Base-by-base conservation (phyloP, 1,284 basidiomycete genomes). In the Taiwanofungus camphoratus region DNA sequence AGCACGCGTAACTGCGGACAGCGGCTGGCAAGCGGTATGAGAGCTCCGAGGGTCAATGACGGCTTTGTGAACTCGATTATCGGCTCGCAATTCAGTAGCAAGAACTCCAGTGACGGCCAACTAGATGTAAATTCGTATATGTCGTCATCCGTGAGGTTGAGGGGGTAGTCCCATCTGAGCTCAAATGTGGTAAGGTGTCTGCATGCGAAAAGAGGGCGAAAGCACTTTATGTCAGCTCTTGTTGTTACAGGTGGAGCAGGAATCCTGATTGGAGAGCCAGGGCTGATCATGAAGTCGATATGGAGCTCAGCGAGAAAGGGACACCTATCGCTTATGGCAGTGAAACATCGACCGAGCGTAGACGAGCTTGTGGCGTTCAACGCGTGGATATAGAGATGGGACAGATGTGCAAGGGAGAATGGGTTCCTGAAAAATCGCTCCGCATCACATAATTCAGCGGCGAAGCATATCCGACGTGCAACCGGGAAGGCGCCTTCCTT, bases 61-160 rank as follows among this genome's bases (percentile, higher is more conserved):
- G 59, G 55, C 16, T 50, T 49, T 5, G 49, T 29, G 27, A 46
- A n/a, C 38, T 59, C 53, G 36, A 64, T 60, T 13, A 70, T 65
- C 0, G 80, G 77, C 42, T 80, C 75, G 13, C 63, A 63, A 50
- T 79, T 78, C 29, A 82, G 61, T 27, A 69, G 46, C 19, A 82
- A 62, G 19, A 46, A 59, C 49, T 77, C 70, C 2, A 79, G 51
- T 1, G 59, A 53, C 0, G 74, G 71, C 68, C 73, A 76, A 11
- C 64, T 62, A n/a, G 53, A 50, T 2, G 76, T 74, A 16, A 83
- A 55, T 29, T 68, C 63, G 21, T 71, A 68, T 26, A 82, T 54
- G 38, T 80, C 71, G 7, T 57, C 59, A 7, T 70, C 67, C 18
- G 60, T 61, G 36, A 83, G 59, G 22, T 60, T 54, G 18, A 82